Evolutionary conservation across 2,329 filamentous ascomycete genomes (phyloP).

Genomic region (Diaporthe aspalathi): DNA sequence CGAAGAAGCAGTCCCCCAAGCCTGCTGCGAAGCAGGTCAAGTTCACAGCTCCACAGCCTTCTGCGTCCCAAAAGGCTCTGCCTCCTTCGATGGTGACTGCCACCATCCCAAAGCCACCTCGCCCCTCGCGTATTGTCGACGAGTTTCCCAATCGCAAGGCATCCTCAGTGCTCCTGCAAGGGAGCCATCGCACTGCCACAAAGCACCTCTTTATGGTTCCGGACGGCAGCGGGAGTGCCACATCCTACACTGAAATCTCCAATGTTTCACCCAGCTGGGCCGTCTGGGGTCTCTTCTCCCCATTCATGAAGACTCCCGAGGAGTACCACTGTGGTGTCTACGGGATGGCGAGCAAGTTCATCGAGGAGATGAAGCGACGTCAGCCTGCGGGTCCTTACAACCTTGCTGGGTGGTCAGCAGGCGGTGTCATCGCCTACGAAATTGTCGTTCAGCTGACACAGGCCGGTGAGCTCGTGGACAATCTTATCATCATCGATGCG

Average conservation of each 20-base stretch:
- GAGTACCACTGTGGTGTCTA: constrained; percentile 74
- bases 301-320: constrained; percentile 76
- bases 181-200: constrained; percentile 60
- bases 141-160: constrained; percentile 63
- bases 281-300: constrained; percentile 73
- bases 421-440: constrained; percentile 78
- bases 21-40: constrained; percentile 48
- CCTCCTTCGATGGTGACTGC: constrained; percentile 48
- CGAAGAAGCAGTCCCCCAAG: constrained; percentile 49
- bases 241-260: constrained; percentile 73
- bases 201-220: constrained; percentile 66
- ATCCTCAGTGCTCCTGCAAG: constrained; percentile 60
- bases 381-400: constrained; percentile 76
- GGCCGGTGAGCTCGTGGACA: constrained; percentile 66
- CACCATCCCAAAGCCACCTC: constrained; percentile 58
- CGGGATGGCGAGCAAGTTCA: constrained; percentile 72
- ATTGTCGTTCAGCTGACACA: constrained; percentile 70
- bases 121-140: constrained; percentile 53
- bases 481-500: constrained; percentile 73
- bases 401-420: constrained; percentile 80
- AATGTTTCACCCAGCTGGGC: constrained; percentile 59
- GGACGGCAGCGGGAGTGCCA: constrained; percentile 69
- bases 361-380: constrained; percentile 76
- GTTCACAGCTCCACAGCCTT: constrained; percentile 34
- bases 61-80: constrained; percentile 41